Base-by-base conservation (phyloP, 768 basidiomycete species). In the Boletus sp. region DNA sequence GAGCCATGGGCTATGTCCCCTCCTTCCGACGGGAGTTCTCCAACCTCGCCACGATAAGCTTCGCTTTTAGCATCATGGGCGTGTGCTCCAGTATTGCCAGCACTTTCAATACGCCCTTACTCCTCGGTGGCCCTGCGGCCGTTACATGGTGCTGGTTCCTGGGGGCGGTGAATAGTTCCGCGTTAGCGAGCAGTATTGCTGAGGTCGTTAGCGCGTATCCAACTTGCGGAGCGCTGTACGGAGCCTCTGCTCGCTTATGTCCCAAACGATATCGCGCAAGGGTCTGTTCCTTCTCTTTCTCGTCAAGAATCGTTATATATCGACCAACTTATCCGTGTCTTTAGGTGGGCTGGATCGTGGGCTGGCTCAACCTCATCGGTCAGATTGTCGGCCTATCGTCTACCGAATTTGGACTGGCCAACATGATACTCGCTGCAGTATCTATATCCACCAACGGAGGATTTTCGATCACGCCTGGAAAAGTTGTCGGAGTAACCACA, bases 181-280 rank as follows among this genome's bases (percentile, higher is more conserved):
- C 70, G 7, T 50, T 73, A 7, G 64, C 67, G 15, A 61, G 66
- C 37, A 72, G 70, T 13, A 60, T 71, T 25, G 33, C 70, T 4
- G 70, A 71, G 53, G 35, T 71, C 9, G 69, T 64, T 56, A 71
- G 69, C 5, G 68, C 70, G 3, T 69, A 65, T 58, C 68, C 68
- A 38, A 71, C 67, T 9, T 68, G 67, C 15, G 67, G 66, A 7
- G 68, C 60, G 9, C 47, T 68, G 4, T 90, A 90, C 60, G 88
- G 87, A n/a, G 88, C 88, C 4, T 89, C 88, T 27, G 87, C 87
- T n/a, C 82, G 83, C 63, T 72, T 89, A 9, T 82, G 83, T 6
- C 88, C 88, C 0, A 78, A 74, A 58, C 78, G 69, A 52, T 78
- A 87, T 63, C 82, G 88, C 48, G 82, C 88, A 37, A 81, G 74